Evolutionary conservation across 2,329 filamentous ascomycete species (phyloP).

Genomic region (Colletotrichum siamense): DNA sequence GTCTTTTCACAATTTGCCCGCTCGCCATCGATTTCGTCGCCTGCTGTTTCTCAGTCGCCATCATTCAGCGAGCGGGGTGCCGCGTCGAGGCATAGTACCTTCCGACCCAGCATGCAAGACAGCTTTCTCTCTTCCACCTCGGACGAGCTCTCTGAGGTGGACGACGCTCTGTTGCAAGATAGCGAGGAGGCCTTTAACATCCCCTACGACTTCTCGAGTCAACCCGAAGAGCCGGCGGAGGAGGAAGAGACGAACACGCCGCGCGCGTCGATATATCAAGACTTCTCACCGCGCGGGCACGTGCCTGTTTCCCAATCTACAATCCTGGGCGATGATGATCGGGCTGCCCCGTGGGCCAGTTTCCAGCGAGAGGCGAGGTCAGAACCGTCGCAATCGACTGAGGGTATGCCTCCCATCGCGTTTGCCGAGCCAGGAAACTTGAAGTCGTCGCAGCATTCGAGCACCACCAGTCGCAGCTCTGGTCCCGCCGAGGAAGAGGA

Average conservation of each 20-base stretch:
- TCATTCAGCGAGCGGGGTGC: conserved; percentile 33
- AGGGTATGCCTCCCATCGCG: neutral
- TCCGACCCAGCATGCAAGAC: conserved; percentile 22
- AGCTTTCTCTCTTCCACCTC: conserved; percentile 35
- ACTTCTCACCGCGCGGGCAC: conserved; percentile 26
- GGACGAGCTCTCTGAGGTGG: conserved; percentile 36
- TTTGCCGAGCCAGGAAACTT: neutral
- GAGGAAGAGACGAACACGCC: conserved; percentile 54
- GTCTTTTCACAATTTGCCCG: conserved; percentile 66
- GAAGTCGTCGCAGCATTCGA: conserved; percentile 26
- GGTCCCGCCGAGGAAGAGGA: conserved; percentile 47
- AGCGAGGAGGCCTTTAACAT: conserved; percentile 63
- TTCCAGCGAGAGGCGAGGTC: conserved; percentile 37
- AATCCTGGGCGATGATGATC: conserved; percentile 27
- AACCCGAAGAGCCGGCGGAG: conserved; percentile 38
- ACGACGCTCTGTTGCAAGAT: conserved; percentile 44
- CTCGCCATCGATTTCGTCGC: conserved; percentile 58
- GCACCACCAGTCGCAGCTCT: conserved; percentile 29
- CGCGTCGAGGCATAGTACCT: conserved; percentile 26
- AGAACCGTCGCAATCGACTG: conserved; percentile 36
- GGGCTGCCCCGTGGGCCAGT: conserved; percentile 35
- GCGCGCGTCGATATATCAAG: conserved; percentile 54
- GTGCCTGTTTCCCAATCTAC: conserved; percentile 18
- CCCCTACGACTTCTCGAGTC: conserved; percentile 54
- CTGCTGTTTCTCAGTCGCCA: conserved; percentile 54